Evolutionary conservation across 1,139 yeast species (phyloP).

Genomic region (Pichia sorboxylosa): DNA sequence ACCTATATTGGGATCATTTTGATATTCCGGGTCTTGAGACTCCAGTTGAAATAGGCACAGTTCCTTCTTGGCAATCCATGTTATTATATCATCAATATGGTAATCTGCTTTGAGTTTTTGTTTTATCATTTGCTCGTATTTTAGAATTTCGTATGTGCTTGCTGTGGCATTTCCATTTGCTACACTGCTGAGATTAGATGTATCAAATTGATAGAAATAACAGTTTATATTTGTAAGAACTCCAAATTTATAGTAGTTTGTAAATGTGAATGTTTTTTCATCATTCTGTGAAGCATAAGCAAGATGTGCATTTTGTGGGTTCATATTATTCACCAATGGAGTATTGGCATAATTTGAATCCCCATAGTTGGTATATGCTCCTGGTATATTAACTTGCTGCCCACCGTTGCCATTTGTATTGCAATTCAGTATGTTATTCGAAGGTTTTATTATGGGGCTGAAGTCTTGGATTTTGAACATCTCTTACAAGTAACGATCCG

Average conservation of each 20-base stretch:
- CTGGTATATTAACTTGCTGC: no score
- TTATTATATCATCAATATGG: conserved; percentile 18
- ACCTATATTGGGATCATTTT: conserved; percentile 12
- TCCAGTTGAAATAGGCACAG: conserved; percentile 22
- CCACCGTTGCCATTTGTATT: background rate
- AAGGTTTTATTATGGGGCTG: conserved; percentile 18
- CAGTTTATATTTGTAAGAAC: conserved; percentile 18
- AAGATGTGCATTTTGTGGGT: background rate
- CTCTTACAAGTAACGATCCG: no score
- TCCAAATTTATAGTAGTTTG: conserved; percentile 22
- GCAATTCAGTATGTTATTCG: conserved; percentile 3
- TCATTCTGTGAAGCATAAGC: conserved; percentile 4
- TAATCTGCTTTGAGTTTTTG: conserved; percentile 19
- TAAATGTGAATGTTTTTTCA: conserved; percentile 15
- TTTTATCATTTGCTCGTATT: conserved; percentile 18
- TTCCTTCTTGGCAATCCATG: conserved; percentile 22
- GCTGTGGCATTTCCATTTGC: conserved; percentile 1
- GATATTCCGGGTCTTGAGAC: conserved; percentile 10
- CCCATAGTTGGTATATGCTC: no score
- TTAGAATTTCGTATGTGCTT: conserved; percentile 16
- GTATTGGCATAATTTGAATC: background rate
- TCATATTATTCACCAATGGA: conserved; percentile 1
- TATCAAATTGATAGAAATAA: conserved; percentile 20
- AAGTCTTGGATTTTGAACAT: conserved; percentile 20
- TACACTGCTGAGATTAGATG: background rate